phyloP scores from a whole-genome alignment of 2,329 filamentous ascomycete genomes.

The Colletotrichum euphorbiae region DNA sequence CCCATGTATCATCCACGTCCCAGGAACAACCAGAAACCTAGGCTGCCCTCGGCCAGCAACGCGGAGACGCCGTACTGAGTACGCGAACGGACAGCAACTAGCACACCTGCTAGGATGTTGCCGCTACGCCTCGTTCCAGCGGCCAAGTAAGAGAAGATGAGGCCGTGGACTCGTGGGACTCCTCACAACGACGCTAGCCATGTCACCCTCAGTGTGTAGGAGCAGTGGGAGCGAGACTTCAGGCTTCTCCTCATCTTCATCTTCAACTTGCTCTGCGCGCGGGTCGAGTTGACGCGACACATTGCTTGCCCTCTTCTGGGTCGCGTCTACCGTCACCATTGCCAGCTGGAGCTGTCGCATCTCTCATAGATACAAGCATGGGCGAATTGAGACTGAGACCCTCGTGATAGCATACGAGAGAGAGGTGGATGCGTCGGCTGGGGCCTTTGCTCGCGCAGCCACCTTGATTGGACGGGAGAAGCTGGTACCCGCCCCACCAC shows the following conservation, averaged over 20 bases:
- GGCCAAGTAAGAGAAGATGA: constrained; percentile 22
- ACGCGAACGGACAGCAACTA: constrained; percentile 10
- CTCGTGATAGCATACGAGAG: constrained; percentile 25
- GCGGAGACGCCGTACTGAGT: constrained; percentile 23
- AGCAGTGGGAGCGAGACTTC: constrained; percentile 20
- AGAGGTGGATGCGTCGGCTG: constrained; percentile 23
- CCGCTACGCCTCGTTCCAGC: constrained; percentile 10
- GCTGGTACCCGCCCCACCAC: constrained; percentile 24
- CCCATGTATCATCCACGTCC: constrained; percentile 41
- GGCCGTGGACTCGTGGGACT: constrained; percentile 20
- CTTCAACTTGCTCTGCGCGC: background rate
- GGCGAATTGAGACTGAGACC: background rate
- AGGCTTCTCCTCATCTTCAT: constrained; percentile 23
- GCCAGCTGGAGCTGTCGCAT: background rate
- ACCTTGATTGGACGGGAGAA: constrained; percentile 32
- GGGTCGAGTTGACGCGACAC: background rate
- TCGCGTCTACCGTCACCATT: background rate
- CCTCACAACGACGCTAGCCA: constrained; percentile 26
- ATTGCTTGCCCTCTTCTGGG: background rate
- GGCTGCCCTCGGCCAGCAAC: constrained; percentile 33
- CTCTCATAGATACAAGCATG: background rate
- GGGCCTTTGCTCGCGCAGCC: constrained; percentile 20
- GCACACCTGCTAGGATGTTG: constrained; percentile 3
- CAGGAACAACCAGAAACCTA: constrained; percentile 38
- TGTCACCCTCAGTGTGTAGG: constrained; percentile 26